These are phyloP conservation scores for Phellopilus nigrolimitatus DNA, from an alignment of 1,284 basidiomycete species.

Conservation along the genomic window DNA sequence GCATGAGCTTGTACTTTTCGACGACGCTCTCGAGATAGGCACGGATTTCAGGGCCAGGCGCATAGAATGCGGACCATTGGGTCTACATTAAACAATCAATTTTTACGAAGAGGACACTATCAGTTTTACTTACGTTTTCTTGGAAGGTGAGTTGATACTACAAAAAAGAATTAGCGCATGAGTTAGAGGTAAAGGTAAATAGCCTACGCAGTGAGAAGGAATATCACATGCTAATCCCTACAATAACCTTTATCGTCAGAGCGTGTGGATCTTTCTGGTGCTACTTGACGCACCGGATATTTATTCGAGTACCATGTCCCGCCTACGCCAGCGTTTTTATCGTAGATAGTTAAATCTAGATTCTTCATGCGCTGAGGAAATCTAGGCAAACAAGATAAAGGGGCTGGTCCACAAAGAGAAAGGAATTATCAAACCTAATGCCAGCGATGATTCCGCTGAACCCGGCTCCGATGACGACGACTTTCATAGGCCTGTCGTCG, in stretches of 20 bases:
- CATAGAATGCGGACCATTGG: conserved; percentile 58
- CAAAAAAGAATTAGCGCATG: conserved; percentile 6
- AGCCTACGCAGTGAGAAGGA: conserved; percentile 45
- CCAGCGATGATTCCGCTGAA: conserved; percentile 53
- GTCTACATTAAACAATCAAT: conserved; percentile 30
- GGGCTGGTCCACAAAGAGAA: neutral
- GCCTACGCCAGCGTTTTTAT: conserved; percentile 52
- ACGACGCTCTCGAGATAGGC: conserved; percentile 49
- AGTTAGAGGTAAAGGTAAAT: neutral
- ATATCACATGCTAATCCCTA: conserved; percentile 54
- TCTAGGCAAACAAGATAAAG: conserved; percentile 27
- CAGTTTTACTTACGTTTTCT: conserved; percentile 36
- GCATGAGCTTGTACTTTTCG: conserved; percentile 52
- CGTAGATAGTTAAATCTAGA: conserved; percentile 54
- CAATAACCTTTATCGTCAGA: neutral
- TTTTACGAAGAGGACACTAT: neutral
- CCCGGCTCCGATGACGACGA: conserved; percentile 50
- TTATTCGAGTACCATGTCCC: conserved; percentile 50
- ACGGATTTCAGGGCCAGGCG: conserved; percentile 52
- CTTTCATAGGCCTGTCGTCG: conserved; percentile 44
- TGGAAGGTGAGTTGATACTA: conserved; percentile 60
- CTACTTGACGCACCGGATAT: conserved; percentile 31
- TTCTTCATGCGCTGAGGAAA: conserved; percentile 52
- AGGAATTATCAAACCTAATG: conserved; percentile 36
- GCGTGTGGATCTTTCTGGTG: neutral